These are phyloP conservation scores for Jimgerdemannia flammicorona DNA, from an alignment of 192 early-diverging fungal genomes.

Conservation along the genomic window DNA sequence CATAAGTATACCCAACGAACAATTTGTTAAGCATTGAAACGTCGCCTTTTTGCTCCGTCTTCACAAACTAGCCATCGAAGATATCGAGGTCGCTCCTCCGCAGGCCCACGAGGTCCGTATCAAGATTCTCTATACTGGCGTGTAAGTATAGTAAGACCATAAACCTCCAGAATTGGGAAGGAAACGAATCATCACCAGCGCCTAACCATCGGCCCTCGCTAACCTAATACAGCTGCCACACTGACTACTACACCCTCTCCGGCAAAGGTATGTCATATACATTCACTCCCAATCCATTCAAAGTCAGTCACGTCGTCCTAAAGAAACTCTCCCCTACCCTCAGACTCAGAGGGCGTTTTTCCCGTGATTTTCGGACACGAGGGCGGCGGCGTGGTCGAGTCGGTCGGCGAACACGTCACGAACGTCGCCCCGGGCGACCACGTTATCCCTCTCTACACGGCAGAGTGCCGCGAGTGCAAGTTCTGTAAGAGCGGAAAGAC, in stretches of 20 bases:
- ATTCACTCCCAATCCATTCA: not conserved
- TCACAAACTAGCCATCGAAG: constrained; percentile 70
- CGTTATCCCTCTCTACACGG: constrained; percentile 90
- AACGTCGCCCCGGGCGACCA: constrained; percentile 89
- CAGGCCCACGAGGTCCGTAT: constrained; percentile 93
- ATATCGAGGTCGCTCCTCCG: constrained; percentile 92
- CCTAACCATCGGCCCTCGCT: not conserved
- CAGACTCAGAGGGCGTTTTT: constrained; percentile 83
- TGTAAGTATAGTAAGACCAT: constrained; percentile 39
- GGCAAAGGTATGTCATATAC: constrained; percentile 49
- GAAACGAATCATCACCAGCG: too few species aligned
- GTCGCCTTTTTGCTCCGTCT: constrained; percentile 3
- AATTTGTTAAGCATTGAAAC: not conserved
- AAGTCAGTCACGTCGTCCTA: not conserved
- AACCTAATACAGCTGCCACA: constrained; percentile 66
- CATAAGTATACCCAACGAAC: not conserved
- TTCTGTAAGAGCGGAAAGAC: constrained; percentile 98
- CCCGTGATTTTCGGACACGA: constrained; percentile 96
- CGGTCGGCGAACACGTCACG: constrained; percentile 93
- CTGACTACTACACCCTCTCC: constrained; percentile 93
- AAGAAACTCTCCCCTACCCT: not conserved
- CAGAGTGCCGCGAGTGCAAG: constrained; percentile 93
- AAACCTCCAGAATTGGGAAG: too few species aligned
- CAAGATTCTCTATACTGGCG: constrained; percentile 87
- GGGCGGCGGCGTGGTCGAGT: constrained; percentile 93